Conservation (phyloP, 2,329 filamentous ascomycete species). For the Fusarium camptoceras region DNA sequence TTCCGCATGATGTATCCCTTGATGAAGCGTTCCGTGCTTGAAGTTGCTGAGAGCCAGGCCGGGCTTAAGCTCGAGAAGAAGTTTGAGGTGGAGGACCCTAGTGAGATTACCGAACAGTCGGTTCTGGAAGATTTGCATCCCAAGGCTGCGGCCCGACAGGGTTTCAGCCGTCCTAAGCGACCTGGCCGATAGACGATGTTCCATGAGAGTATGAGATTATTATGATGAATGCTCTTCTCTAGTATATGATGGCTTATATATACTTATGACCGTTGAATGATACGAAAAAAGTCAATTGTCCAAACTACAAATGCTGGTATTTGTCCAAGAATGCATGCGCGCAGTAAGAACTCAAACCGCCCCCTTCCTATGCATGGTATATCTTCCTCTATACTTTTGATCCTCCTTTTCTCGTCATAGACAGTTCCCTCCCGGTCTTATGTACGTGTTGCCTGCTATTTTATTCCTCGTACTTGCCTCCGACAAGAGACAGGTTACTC, state of each 20-base stretch:
- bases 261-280: slow-evolving; percentile 6
- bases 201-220: slow-evolving; percentile 6
- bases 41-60: slow-evolving; percentile 73
- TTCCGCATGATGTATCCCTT: slow-evolving; percentile 87
- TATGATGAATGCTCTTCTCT: neutral
- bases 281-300: slow-evolving; percentile 43
- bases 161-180: slow-evolving; percentile 82
- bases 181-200: slow-evolving; percentile 69
- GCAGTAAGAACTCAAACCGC: slow-evolving; percentile 42
- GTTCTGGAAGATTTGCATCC: slow-evolving; percentile 77
- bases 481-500: slow-evolving; percentile 69
- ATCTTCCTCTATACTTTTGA: slow-evolving; percentile 35
- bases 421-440: slow-evolving; percentile 14
- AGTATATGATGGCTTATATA: slow-evolving; percentile 2
- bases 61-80: slow-evolving; percentile 76
- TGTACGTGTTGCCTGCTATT: neutral
- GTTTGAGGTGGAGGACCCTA: slow-evolving; percentile 74
- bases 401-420: slow-evolving; percentile 11
- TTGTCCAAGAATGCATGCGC: slow-evolving; percentile 45
- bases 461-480: slow-evolving; percentile 76
- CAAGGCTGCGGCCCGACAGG: slow-evolving; percentile 72
- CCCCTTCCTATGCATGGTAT: slow-evolving; percentile 45
- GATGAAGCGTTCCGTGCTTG: slow-evolving; percentile 74
- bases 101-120: slow-evolving; percentile 75
- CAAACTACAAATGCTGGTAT: slow-evolving; percentile 48